Conservation (phyloP, 257 asterid species). For the Craterostigma plantagineum region DNA sequence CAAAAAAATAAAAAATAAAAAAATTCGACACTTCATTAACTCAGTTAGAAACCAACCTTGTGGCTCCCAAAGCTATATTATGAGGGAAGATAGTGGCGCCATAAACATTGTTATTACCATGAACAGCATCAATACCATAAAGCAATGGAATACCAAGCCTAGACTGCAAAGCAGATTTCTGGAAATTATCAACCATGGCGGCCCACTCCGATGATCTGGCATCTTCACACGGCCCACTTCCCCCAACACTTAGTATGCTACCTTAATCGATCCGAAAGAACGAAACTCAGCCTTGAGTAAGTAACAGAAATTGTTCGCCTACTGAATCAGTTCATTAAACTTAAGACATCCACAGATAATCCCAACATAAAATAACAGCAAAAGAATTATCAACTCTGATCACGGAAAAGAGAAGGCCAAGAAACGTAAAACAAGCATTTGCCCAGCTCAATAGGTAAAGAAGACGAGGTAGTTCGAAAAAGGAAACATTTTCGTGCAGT, state of each 20-base stretch:
- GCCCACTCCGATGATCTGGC: constrained; percentile 36
- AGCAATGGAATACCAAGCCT: constrained; percentile 39
- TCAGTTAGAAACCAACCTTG: constrained; percentile 30
- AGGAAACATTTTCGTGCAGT: no score
- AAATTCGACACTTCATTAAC: neutral
- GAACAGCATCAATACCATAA: constrained; percentile 42
- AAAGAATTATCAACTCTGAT: no score
- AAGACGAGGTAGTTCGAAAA: no score
- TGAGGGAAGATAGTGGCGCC: constrained; percentile 45
- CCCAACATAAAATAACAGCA: no score
- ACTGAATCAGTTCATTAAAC: no score
- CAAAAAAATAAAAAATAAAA: neutral
- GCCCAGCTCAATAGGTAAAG: neutral
- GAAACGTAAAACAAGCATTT: constrained; percentile 1
- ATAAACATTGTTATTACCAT: constrained; percentile 38
- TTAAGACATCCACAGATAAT: no score
- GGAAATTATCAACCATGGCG: constrained; percentile 25
- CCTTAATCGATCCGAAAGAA: constrained; percentile 15
- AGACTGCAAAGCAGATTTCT: constrained; percentile 22
- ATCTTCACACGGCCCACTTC: constrained; percentile 33
- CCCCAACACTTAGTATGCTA: constrained; percentile 33
- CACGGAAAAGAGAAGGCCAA: neutral
- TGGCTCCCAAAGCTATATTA: constrained; percentile 51
- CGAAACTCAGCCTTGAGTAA: neutral
- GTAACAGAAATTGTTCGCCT: no score